These are phyloP conservation scores for Magnolia changhungtana DNA, from an alignment of 164 flowering plant genomes.

Conservation along the genomic window DNA sequence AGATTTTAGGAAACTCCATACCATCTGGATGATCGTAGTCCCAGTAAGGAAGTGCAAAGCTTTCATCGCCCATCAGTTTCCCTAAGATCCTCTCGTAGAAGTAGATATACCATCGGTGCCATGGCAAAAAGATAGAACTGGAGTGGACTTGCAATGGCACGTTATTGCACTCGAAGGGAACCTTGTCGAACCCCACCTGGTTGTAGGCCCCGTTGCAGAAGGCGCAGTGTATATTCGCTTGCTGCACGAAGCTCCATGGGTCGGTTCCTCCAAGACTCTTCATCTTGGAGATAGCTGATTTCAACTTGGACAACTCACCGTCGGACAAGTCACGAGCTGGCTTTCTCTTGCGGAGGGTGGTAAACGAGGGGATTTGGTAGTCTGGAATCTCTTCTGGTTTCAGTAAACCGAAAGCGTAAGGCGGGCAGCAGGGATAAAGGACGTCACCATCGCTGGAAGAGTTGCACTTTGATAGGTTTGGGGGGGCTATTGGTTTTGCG, in stretches of 20 bases:
- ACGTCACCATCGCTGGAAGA: no score
- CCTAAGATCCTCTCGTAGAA: conserved; percentile 14
- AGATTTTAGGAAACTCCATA: conserved; percentile 1
- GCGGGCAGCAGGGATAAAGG: no score
- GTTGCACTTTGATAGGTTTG: no score
- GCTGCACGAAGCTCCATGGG: conserved; percentile 8
- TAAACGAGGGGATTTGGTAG: no score
- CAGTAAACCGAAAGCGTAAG: no score
- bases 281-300: neutral
- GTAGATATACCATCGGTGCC: conserved; percentile 12
- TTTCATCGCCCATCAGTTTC: conserved; percentile 9
- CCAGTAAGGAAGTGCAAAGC: conserved; percentile 12
- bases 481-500: no score
- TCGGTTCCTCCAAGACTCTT: neutral
- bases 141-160: neutral
- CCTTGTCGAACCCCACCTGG: neutral
- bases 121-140: conserved; percentile 10
- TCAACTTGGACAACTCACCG: neutral
- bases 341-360: no score
- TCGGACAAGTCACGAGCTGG: no score
- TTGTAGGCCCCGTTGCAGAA: conserved; percentile 10
- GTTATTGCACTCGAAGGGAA: no score
- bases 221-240: conserved; percentile 10
- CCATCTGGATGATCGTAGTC: conserved; percentile 4
- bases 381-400: no score